Evolutionary conservation across 345 rosid species (phyloP).

Genomic region (Moricandia moricandioides): DNA sequence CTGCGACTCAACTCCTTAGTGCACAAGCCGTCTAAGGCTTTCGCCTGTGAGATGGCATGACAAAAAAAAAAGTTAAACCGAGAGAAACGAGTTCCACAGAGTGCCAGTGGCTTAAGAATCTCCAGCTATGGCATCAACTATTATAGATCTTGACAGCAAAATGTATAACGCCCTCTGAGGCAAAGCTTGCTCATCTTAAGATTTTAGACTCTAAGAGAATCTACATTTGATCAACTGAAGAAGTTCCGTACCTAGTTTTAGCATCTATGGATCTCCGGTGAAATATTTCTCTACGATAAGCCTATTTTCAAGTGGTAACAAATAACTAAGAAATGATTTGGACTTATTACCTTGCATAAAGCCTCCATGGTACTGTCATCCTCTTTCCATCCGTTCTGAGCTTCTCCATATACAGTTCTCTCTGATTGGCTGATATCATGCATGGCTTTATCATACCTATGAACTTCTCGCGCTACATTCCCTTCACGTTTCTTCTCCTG

Average conservation of each 20-base stretch:
- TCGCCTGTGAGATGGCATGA: slow-evolving; percentile 48
- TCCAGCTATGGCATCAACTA: not conserved
- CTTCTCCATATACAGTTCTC: slow-evolving; percentile 44
- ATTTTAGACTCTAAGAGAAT: not conserved
- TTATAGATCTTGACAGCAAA: slow-evolving; percentile 2
- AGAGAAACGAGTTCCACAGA: not conserved
- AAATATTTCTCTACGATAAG: not conserved
- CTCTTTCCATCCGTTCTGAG: slow-evolving; percentile 52
- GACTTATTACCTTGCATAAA: slow-evolving; percentile 54
- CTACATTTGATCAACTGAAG: not conserved
- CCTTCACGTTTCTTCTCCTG: slow-evolving; percentile 52
- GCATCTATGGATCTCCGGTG: slow-evolving; percentile 8
- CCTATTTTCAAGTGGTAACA: slow-evolving; percentile 4
- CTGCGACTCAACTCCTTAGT: slow-evolving; percentile 61
- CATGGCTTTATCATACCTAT: slow-evolving; percentile 44
- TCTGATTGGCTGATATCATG: slow-evolving; percentile 44
- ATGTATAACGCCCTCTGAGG: not conserved
- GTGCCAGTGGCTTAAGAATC: slow-evolving; percentile 6
- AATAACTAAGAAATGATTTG: not conserved
- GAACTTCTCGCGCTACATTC: slow-evolving; percentile 35
- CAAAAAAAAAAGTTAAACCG: not conserved
- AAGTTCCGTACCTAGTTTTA: slow-evolving; percentile 9
- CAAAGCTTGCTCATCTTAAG: slow-evolving; percentile 2
- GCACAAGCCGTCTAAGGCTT: slow-evolving; percentile 58
- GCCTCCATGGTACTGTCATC: slow-evolving; percentile 69